Evolutionary conservation across 768 basidiomycete genomes (phyloP).

Genomic region (Auricularia cornea): DNA sequence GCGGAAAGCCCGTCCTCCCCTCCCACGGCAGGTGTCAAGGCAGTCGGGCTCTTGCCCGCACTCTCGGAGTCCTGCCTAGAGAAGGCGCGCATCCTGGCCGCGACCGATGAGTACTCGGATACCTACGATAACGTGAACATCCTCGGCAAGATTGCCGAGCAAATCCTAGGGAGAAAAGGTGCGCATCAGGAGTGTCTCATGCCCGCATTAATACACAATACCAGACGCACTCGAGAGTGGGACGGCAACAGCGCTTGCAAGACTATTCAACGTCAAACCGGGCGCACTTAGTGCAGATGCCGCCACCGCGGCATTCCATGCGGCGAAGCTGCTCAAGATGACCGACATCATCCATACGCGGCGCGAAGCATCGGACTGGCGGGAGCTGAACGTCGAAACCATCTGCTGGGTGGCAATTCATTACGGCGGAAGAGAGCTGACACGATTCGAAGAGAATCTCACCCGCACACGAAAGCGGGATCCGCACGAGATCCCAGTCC

Average conservation of each 20-base stretch:
- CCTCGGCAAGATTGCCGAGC: conserved; percentile 20
- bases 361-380: background rate
- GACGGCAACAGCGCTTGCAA: conserved; percentile 27
- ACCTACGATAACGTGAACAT: conserved; percentile 37
- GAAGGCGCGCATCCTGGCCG: conserved; percentile 14
- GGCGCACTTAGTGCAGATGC: conserved; percentile 19
- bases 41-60: conserved; percentile 14
- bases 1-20: background rate
- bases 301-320: conserved; percentile 5
- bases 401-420: conserved; percentile 16
- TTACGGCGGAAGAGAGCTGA: conserved; percentile 25
- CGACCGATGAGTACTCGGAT: conserved; percentile 11
- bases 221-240: conserved; percentile 28
- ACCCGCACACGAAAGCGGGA: conserved; percentile 13
- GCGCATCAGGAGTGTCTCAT: background rate
- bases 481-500: conserved; percentile 19
- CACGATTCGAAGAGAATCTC: conserved; percentile 16
- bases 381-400: background rate
- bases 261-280: conserved; percentile 17
- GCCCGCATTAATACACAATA: background rate
- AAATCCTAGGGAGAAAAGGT: conserved; percentile 25
- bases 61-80: conserved; percentile 18
- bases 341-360: background rate
- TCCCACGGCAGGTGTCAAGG: background rate
- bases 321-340: background rate